Evolutionary conservation across 148 eudicot genomes (phyloP), one percentile per base, ranked within the genome.

Genomic region (Cornus florida): DNA sequence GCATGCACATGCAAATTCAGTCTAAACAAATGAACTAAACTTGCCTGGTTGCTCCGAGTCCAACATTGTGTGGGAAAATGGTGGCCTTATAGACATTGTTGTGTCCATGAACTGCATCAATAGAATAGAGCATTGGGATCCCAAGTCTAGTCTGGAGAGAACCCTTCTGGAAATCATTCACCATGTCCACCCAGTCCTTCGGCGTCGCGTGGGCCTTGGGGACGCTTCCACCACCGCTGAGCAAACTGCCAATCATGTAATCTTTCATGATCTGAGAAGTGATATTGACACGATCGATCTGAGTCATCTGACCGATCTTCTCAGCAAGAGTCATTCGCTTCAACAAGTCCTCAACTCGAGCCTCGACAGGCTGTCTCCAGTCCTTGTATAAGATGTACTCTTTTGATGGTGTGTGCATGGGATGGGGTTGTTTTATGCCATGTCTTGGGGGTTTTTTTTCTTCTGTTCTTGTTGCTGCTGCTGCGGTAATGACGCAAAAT

Each of bases 261-360:
- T 71, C 71, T 41, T 46, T 70, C 69, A 83, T 50, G 69, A 83
- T 79, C 28, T 79, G 48, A 64, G 79, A 8, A 2, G 79, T 62
- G 0, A 80, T 70, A 9, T 65, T 79, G 1, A 16, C 38, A 19
- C 79, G 68, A 7, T 79, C 85, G 56, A 79, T 65, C 64, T 83
- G 82, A 13, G 66, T 62, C 85, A 83, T 83, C 24, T 83, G 85
- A n/a, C 83, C 86, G 16, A 79, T 76, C 73, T 83, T 83, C 66
- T 83, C 86, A 14, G 72, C 80, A 11, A 83, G 35, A 46, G 85
- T 79, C 85, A 83, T 83, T 56, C 79, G 72, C 0, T n/a, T 56
- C 69, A 83, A 22, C 10, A 83, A 41, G 76, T 83, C 85, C 73
- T 75, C 53, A n/a, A 79, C 48, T 38, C 82, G 59, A 17, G 9